phyloP scores from a whole-genome alignment of 1,284 basidiomycete genomes.

The Tylopilus sp. region DNA sequence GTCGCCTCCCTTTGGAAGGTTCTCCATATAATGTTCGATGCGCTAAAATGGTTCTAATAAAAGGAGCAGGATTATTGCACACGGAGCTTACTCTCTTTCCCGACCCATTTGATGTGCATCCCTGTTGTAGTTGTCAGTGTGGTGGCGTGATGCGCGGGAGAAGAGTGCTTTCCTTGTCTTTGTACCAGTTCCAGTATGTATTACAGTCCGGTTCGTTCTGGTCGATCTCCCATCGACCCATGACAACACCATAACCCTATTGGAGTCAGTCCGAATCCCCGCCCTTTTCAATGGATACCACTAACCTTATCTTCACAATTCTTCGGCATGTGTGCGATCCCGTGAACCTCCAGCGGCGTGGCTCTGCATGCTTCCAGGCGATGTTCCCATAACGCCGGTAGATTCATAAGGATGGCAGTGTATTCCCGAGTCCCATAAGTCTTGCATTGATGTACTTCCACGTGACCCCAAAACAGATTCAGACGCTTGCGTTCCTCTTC shows the following conservation, averaged over 20 bases:
- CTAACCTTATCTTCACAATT: constrained; percentile 27
- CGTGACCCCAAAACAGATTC: constrained; percentile 18
- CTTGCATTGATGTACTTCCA: constrained; percentile 24
- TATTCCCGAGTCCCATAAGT: constrained; percentile 31
- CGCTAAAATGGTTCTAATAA: not conserved
- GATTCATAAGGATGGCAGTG: constrained; percentile 22
- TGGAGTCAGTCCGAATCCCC: not conserved
- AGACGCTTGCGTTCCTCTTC: constrained; percentile 22
- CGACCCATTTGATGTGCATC: constrained; percentile 23
- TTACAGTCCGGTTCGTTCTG: constrained; percentile 23
- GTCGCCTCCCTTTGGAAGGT: constrained; percentile 21
- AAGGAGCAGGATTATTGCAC: not conserved
- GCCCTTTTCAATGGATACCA: not conserved
- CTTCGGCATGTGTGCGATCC: constrained; percentile 18
- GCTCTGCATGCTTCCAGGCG: constrained; percentile 23
- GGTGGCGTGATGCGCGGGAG: not conserved
- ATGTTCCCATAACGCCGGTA: constrained; percentile 13
- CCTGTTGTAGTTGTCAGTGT: constrained; percentile 14
- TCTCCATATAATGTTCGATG: constrained; percentile 29
- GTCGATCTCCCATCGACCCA: constrained; percentile 24
- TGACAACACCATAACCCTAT: constrained; percentile 16
- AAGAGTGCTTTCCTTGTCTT: constrained; percentile 22
- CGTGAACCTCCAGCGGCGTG: constrained; percentile 27
- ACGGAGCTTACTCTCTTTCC: constrained; percentile 20
- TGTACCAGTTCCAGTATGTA: constrained; percentile 22